Base-by-base conservation (phyloP, 1,139 yeast species). In the Blastobotrys ciferrii region DNA sequence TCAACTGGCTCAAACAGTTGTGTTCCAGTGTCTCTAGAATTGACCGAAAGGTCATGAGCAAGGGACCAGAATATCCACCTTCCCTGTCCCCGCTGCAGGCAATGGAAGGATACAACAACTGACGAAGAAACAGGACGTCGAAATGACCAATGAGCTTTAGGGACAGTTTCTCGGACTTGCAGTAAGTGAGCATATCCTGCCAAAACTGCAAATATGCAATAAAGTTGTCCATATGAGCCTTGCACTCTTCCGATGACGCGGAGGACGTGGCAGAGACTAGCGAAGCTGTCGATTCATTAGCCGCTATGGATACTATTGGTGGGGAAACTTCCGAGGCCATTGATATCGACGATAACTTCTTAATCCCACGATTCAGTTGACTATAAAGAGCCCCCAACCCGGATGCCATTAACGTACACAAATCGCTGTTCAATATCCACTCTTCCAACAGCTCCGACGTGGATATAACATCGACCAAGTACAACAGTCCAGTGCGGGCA, bases 351-450 rank as follows among this genome's bases (percentile, higher is more conserved):
- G 33, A 19, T 23, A 43, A 28, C 32, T 45, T 47, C 6, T 42
- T 17, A 3, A 30, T 35, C 17, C 53, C 49, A 30, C 52, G 40
- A 13, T 47, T 50, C 15, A 63, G 48, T 41, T 60, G 65, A 25
- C 64, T 58, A 42, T 61, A 65, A 32, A 65, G 42, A 1, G 69
- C 69, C 13, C 67, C 65, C 9, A 66, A 52, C 2, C 68, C 67
- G 2, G 67, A 64, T 0, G 65, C 66, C 52, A 65, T 53, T 32
- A 63, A 46, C 2, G 66, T 59, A 9, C 63, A 62, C 46, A 64
- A 48, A 43, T 64, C 66, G 35, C 66, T 59, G 19, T 56, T 50
- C 2, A 60, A 35, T 5, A 65, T 53, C 67, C 67, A 63, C 4
- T 46, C 35, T 38, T 59, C 66, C 12, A 65, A 54, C 14, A 45